phyloP scores from a whole-genome alignment of 305 asterid genomes.

The Fraxinus platypoda region DNA sequence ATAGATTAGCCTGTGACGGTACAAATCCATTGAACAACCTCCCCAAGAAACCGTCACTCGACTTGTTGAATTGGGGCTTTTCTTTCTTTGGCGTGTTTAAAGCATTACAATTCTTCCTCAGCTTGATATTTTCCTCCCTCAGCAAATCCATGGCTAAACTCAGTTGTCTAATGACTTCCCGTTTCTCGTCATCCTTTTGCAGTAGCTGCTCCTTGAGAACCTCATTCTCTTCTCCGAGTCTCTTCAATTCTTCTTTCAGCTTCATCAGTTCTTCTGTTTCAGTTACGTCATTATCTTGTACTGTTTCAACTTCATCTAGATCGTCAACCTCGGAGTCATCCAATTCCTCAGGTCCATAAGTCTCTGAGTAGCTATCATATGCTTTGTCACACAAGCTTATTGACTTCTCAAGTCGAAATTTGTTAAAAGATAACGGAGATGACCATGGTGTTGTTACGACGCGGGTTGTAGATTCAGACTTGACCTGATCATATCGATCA shows the following conservation, averaged over 20 bases:
- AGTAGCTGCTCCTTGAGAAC: conserved; percentile 47
- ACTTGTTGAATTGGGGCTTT: conserved; percentile 29
- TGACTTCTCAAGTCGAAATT: conserved; percentile 46
- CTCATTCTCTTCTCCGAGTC: conserved; percentile 57
- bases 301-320: conserved; percentile 51
- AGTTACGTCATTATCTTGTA: background rate
- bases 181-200: conserved; percentile 87
- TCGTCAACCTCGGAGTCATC: conserved; percentile 83
- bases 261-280: conserved; percentile 34
- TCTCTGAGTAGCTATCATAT: conserved; percentile 85
- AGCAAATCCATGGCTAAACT: conserved; percentile 67
- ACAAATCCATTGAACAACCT: conserved; percentile 53
- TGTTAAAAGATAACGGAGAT: conserved; percentile 52
- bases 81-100: conserved; percentile 43
- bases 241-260: conserved; percentile 60
- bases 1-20: conserved; percentile 29
- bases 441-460: conserved; percentile 57
- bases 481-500: conserved; percentile 64
- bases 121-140: conserved; percentile 59
- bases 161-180: conserved; percentile 83
- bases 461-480: conserved; percentile 56
- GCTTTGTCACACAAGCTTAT: conserved; percentile 46
- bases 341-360: conserved; percentile 50
- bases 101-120: conserved; percentile 36
- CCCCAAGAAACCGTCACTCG: conserved; percentile 55